Evolutionary conservation across 2,329 filamentous ascomycete species (phyloP).

Genomic region (Xylaria sp.): DNA sequence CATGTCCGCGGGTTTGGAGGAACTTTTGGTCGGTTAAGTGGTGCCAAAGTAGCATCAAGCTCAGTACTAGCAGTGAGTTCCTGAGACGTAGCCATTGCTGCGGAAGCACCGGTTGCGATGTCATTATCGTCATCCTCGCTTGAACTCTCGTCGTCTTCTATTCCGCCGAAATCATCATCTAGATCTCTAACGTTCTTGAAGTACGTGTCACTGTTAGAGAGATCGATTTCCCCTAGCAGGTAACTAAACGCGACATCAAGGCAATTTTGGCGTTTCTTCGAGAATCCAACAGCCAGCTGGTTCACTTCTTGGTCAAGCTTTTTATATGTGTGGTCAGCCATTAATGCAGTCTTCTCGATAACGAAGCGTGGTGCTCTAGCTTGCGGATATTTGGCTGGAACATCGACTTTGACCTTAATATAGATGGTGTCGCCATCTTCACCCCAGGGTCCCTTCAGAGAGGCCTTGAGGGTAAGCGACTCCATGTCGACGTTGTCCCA

Average conservation of each 20-base stretch:
- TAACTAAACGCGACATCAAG: slow-evolving; percentile 67
- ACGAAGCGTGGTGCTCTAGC: slow-evolving; percentile 62
- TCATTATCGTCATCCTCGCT: slow-evolving; percentile 78
- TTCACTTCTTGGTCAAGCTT: slow-evolving; percentile 61
- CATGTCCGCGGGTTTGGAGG: slow-evolving; percentile 64
- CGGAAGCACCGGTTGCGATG: slow-evolving; percentile 58
- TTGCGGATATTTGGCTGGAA: slow-evolving; percentile 65
- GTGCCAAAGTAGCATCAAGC: slow-evolving; percentile 58
- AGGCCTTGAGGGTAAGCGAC: slow-evolving; percentile 62
- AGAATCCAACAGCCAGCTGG: slow-evolving; percentile 60
- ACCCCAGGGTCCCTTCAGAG: slow-evolving; percentile 69
- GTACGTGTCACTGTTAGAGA: slow-evolving; percentile 64
- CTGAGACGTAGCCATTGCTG: slow-evolving; percentile 60
- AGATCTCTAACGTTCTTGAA: slow-evolving; percentile 70
- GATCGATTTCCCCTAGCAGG: slow-evolving; percentile 65
- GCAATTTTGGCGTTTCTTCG: slow-evolving; percentile 64
- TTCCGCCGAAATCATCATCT: slow-evolving; percentile 60
- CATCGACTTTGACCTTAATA: slow-evolving; percentile 65
- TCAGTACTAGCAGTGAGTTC: slow-evolving; percentile 62
- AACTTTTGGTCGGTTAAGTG: slow-evolving; percentile 57
- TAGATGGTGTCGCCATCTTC: slow-evolving; percentile 61
- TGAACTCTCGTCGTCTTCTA: slow-evolving; percentile 76
- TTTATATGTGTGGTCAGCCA: slow-evolving; percentile 60
- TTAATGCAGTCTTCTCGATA: slow-evolving; percentile 66
- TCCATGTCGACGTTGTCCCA: slow-evolving; percentile 71